Evolutionary conservation across 306 rosid species (phyloP).

Genomic region (Trifolium repens): DNA sequence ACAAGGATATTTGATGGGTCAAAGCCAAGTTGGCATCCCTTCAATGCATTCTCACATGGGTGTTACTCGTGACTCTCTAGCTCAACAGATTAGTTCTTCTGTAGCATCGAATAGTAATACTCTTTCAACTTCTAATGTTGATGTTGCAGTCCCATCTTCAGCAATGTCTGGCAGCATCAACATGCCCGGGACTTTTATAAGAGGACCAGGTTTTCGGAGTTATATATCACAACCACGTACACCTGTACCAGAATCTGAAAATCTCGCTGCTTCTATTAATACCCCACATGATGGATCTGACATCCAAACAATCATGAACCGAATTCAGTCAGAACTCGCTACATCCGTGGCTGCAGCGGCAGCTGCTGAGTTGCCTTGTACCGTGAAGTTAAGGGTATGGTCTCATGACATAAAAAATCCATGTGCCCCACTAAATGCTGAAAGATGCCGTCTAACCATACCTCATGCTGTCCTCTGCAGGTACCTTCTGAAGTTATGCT

Average conservation of each 20-base stretch:
- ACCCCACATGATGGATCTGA: conserved; percentile 61
- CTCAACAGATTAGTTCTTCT: conserved; percentile 47
- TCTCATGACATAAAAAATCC: conserved; percentile 84
- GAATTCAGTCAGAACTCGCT: conserved; percentile 87
- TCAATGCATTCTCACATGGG: conserved; percentile 58
- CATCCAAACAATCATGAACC: conserved; percentile 65
- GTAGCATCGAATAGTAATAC: conserved; percentile 20
- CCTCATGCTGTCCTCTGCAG: conserved; percentile 98
- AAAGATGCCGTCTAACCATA: conserved; percentile 70
- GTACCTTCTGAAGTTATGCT: conserved; percentile 50
- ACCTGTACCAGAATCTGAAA: conserved; percentile 62
- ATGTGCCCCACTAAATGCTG: conserved; percentile 70
- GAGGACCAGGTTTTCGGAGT: conserved; percentile 67
- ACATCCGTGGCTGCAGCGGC: conserved; percentile 85
- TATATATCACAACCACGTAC: conserved; percentile 62
- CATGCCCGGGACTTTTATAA: conserved; percentile 62
- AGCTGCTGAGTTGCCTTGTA: conserved; percentile 93
- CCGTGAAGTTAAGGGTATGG: conserved; percentile 97
- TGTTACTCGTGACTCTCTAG: conserved; percentile 42
- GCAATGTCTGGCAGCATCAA: conserved; percentile 54
- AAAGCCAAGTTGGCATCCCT: conserved; percentile 77
- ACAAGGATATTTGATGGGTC: conserved; percentile 96
- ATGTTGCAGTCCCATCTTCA: conserved; percentile 50
- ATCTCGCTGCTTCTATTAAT: conserved; percentile 49
- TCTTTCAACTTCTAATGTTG: conserved; percentile 41